Conservation (phyloP, 2,329 filamentous ascomycete species). For the Diaporthe vaccinii region DNA sequence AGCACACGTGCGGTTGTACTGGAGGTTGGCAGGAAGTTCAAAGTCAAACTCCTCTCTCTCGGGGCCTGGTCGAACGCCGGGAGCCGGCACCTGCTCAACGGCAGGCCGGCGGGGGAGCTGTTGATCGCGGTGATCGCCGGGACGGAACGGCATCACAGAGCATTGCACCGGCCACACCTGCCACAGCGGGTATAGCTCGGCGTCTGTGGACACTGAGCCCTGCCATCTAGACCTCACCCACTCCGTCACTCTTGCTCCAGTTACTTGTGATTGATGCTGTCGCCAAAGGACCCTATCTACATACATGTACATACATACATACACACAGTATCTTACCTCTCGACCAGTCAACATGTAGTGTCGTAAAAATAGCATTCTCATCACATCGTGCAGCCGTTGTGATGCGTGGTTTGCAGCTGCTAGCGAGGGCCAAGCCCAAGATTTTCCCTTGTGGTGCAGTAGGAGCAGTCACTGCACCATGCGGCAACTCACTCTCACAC, state of each 20-base stretch:
- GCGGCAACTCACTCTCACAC: slow-evolving; percentile 12
- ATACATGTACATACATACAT: neutral
- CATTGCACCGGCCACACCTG: slow-evolving; percentile 1
- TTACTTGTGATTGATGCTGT: neutral
- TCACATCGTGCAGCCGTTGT: slow-evolving; percentile 24
- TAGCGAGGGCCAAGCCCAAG: slow-evolving; percentile 7
- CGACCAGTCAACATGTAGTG: slow-evolving; percentile 12
- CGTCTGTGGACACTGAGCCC: neutral
- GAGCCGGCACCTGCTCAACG: slow-evolving; percentile 5
- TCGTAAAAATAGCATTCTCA: slow-evolving; percentile 30
- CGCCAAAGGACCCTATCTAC: neutral
- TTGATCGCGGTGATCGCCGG: slow-evolving; percentile 9
- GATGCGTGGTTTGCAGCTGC: neutral
- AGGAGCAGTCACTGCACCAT: neutral
- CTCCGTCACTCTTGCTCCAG: neutral
- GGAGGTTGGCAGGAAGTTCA: too few relatives aligned
- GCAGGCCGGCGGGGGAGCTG: slow-evolving; percentile 6
- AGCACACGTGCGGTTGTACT: neutral
- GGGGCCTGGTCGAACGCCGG: neutral
- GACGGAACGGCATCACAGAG: slow-evolving; percentile 10
- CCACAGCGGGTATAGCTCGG: slow-evolving; percentile 14
- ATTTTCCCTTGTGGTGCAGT: neutral
- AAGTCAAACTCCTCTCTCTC: neutral
- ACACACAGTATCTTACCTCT: neutral
- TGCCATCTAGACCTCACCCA: neutral